phyloP scores from a whole-genome alignment of 306 rosid genomes.

The Prunus davidiana region DNA sequence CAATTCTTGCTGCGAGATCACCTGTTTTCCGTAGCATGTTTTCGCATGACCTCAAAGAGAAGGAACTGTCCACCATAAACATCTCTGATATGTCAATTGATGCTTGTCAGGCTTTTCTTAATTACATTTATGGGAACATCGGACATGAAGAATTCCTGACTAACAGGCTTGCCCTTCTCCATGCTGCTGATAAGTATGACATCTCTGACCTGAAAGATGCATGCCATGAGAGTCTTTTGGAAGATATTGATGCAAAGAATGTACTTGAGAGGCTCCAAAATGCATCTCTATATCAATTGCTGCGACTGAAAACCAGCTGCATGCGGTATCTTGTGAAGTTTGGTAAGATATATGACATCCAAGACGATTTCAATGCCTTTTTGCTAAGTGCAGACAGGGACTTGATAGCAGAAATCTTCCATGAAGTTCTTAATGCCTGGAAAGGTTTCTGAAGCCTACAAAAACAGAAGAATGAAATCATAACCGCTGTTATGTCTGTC shows the following conservation, averaged over 20 bases:
- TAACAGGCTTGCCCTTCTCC: constrained; percentile 77
- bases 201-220: constrained; percentile 75
- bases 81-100: constrained; percentile 89
- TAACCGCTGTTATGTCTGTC: constrained; percentile 16
- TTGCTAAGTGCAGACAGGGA: constrained; percentile 83
- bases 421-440: constrained; percentile 82
- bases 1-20: constrained; percentile 84
- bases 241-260: constrained; percentile 84
- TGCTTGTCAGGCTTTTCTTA: constrained; percentile 75
- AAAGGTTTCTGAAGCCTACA: constrained; percentile 65
- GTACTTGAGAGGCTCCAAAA: constrained; percentile 95
- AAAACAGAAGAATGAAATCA: constrained; percentile 15
- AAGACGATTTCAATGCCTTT: constrained; percentile 76
- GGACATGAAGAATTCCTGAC: constrained; percentile 65
- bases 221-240: constrained; percentile 89
- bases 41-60: constrained; percentile 84
- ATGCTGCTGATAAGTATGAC: constrained; percentile 92
- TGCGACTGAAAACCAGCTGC: constrained; percentile 67
- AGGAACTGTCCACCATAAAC: constrained; percentile 70
- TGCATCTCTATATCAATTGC: constrained; percentile 75
- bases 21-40: constrained; percentile 95
- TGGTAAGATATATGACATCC: constrained; percentile 81
- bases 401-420: constrained; percentile 76
- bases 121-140: constrained; percentile 78
- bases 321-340: constrained; percentile 84